phyloP scores from a whole-genome alignment of 768 basidiomycete species.

The Tricholoma terreum region DNA sequence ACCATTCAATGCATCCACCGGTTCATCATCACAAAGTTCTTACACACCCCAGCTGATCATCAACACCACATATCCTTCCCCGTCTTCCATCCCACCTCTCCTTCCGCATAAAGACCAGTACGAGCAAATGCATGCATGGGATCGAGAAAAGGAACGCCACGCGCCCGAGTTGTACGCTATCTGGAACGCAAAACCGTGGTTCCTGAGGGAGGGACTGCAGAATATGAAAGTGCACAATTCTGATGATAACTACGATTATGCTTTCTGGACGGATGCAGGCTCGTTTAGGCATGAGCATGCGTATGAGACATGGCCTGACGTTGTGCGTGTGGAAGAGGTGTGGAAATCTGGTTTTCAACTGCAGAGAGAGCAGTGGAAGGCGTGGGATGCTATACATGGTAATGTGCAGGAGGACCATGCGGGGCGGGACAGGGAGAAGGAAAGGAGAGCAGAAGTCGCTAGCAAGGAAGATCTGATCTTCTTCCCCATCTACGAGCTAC shows the following conservation, averaged over 20 bases:
- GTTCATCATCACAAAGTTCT: background rate
- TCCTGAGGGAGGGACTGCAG: constrained; percentile 40
- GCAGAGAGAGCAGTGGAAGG: constrained; percentile 14
- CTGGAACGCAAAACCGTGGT: constrained; percentile 54
- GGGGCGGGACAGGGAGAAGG: background rate
- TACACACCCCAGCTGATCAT: background rate
- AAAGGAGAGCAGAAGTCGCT: constrained; percentile 3
- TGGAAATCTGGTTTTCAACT: constrained; percentile 34
- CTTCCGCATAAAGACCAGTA: constrained; percentile 31
- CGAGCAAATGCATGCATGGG: constrained; percentile 38
- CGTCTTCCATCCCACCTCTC: constrained; percentile 49
- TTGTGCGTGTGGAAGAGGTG: constrained; percentile 34
- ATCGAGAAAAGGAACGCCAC: constrained; percentile 42
- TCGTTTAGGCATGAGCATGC: constrained; percentile 44
- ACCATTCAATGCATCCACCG: background rate
- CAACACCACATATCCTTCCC: constrained; percentile 20
- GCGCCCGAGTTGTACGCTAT: constrained; percentile 51
- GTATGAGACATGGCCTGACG: constrained; percentile 49
- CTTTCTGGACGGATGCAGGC: constrained; percentile 58
- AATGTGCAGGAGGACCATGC: background rate
- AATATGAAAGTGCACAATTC: constrained; percentile 9
- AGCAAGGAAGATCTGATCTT: constrained; percentile 45
- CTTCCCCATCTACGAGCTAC: constrained; percentile 42
- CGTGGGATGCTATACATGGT: background rate
- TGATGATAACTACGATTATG: constrained; percentile 45